Evolutionary conservation across 2,329 filamentous ascomycete species (phyloP).

Genomic region (Trichophyton schoenleinii): DNA sequence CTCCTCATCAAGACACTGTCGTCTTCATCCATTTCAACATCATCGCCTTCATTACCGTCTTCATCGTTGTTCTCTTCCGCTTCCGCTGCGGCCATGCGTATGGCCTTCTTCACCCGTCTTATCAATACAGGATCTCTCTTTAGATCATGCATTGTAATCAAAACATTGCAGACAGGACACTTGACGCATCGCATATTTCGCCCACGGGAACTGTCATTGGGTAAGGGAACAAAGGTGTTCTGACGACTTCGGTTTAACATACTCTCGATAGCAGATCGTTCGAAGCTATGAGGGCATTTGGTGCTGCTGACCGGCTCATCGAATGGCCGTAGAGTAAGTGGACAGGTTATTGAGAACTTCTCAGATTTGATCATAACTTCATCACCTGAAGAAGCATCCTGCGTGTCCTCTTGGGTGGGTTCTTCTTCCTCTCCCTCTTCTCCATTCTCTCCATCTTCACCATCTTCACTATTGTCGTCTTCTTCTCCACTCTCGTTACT

Average conservation of each 20-base stretch:
- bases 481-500: background rate
- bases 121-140: slow-evolving; percentile 29
- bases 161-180: slow-evolving; percentile 32
- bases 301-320: slow-evolving; percentile 36
- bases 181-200: slow-evolving; percentile 20
- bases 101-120: slow-evolving; percentile 26
- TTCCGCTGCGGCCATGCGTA: slow-evolving; percentile 18
- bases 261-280: slow-evolving; percentile 33
- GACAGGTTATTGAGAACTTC: slow-evolving; percentile 35
- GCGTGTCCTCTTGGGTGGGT: background rate
- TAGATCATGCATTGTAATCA: slow-evolving; percentile 28
- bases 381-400: background rate
- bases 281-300: slow-evolving; percentile 40
- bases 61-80: slow-evolving; percentile 25
- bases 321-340: slow-evolving; percentile 36
- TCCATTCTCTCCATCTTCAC: slow-evolving; percentile 13
- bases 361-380: slow-evolving; percentile 37
- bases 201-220: slow-evolving; percentile 7
- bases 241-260: slow-evolving; percentile 29
- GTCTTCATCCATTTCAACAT: slow-evolving; percentile 15
- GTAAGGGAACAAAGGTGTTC: slow-evolving; percentile 17
- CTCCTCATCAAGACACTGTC: slow-evolving; percentile 6
- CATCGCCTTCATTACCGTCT: slow-evolving; percentile 23
- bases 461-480: background rate
- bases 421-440: slow-evolving; percentile 23